Base-by-base conservation (phyloP, 2,329 filamentous ascomycete genomes). In the Phyllosticta citriasiana region DNA sequence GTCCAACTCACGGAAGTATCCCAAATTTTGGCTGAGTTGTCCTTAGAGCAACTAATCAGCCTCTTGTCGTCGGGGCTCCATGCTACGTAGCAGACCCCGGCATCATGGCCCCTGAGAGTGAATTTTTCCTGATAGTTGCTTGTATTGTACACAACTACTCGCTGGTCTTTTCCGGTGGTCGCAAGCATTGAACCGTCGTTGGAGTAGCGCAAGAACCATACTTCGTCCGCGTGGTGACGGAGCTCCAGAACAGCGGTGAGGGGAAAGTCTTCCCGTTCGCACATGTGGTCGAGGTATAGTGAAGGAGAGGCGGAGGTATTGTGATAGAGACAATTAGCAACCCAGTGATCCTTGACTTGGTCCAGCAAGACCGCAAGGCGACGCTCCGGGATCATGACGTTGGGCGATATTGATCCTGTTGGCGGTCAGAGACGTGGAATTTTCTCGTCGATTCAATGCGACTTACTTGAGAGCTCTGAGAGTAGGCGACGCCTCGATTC, bases 361-460 rank as follows among this genome's bases (percentile, higher is more conserved):
- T 92, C 82, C 58, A 99, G 78, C 16, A 99, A 79, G 35, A 86
- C 82, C 1, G 91, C 90, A 53, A 99, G 79, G 6, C 94, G 87
- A 72, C 94, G 89, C 70, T 96, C 90, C 1, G 94, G 94, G 60
- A 99, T 88, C 92, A 99, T 97, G 53, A 96, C 89, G 3, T 91
- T 94, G 0, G 94, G 93, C 1, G 94, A 96, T 72, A 99, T 96
- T 61, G 85, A 96, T 78, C 82, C 89, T 93, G 67, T 19, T 63
- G 19, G 7, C 19, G 7, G 63, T 72, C 60, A 65, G 60, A 12
- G 56, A 27, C 1, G 24, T 53, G 50, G 9, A 24, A 30, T 2
- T 8, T 63, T 52, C 19, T 16, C n/a, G 55, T 51, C 56, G 2
- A 9, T 4, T 4, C 52, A 54, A 30, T 27, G 6, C 22, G 12